Base-by-base conservation (phyloP, 2,329 filamentous ascomycete genomes). In the Trichoderma brevicompactum region DNA sequence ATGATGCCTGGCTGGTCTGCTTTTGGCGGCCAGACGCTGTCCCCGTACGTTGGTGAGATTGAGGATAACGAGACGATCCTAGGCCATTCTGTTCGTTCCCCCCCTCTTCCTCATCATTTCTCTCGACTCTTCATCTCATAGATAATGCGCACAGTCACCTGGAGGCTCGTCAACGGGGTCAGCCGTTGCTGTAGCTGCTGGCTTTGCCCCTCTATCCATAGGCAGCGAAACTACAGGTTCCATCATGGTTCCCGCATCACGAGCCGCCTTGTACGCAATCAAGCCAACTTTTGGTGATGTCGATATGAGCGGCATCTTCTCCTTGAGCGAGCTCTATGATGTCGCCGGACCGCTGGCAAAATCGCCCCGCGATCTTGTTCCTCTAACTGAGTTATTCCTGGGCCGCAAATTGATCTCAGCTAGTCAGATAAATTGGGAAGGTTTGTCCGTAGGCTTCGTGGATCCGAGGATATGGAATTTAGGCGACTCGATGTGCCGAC, bases 31-130 rank as follows among this genome's bases (percentile, higher is more conserved):
- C 71, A 75, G 65, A 73, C 71, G 2, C 56, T 70, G 1, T 74
- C 73, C 2, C 66, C 73, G 5, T 76, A 76, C 62, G 65, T 72
- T 3, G 59, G 67, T 6, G 43, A 41, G 34, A 65, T 74, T 34
- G 66, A 68, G 50, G 61, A 69, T 48, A 67, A 69, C 15, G 55
- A 59, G 15, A 59, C 36, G 17, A 32, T 41, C 13, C 55, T 59
- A 10, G 55, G 38, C 28, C 65, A 71, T 19, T 70, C 69, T 3
- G 70, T 72, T 46, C 43, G 43, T 46, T 19, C 15, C 9, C 1
- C 8, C 43, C 43, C 17, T 19, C n/a, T 17, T 46, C 23, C 23
- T 28, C 23, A 28, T 5, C 23, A 28, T 28, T 28, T 5, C 23
- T 5, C 23, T 28, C 23, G 23, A 28, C 23, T 28, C 23, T 28